Conservation (phyloP, 2,329 filamentous ascomycete genomes). For the Neophaeococcomyces mojaviensis region DNA sequence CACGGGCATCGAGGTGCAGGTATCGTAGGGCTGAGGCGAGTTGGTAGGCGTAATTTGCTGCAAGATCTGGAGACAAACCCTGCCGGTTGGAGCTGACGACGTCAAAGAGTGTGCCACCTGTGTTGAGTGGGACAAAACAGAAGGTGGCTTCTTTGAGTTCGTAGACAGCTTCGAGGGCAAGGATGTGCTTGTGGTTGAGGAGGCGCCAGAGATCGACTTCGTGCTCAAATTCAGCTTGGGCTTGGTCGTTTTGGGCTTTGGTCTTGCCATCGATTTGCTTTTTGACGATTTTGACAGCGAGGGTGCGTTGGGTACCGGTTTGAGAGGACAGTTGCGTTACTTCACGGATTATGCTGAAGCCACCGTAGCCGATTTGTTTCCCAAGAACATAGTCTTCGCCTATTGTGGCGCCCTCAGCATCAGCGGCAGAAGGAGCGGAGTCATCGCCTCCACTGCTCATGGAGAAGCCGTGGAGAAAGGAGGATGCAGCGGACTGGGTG, state of each 20-base stretch:
- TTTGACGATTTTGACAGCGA: slow-evolving; percentile 61
- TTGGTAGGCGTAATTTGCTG: slow-evolving; percentile 55
- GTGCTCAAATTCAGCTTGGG: slow-evolving; percentile 61
- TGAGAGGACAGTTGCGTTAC: slow-evolving; percentile 54
- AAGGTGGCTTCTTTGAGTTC: slow-evolving; percentile 62
- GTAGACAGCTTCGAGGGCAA: slow-evolving; percentile 57
- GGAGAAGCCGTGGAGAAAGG: slow-evolving; percentile 43
- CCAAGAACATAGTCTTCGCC: slow-evolving; percentile 61
- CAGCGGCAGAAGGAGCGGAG: slow-evolving; percentile 42
- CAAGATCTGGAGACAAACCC: slow-evolving; percentile 45
- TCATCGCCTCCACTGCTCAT: slow-evolving; percentile 40
- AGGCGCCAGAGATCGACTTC: slow-evolving; percentile 63
- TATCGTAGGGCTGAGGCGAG: slow-evolving; percentile 58
- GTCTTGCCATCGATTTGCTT: slow-evolving; percentile 49
- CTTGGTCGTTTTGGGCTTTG: slow-evolving; percentile 56
- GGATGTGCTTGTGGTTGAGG: slow-evolving; percentile 54
- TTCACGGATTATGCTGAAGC: slow-evolving; percentile 61
- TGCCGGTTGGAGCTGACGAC: slow-evolving; percentile 49
- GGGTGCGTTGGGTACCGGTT: slow-evolving; percentile 43
- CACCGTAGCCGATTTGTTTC: slow-evolving; percentile 57
- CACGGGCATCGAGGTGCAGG: slow-evolving; percentile 58
- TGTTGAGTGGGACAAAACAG: slow-evolving; percentile 58
- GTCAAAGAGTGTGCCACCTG: slow-evolving; percentile 59
- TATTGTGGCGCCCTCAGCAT: slow-evolving; percentile 61
- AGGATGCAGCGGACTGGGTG: slow-evolving; percentile 52